Evolutionary conservation across 2,329 filamentous ascomycete genomes (phyloP).

Genomic region (Penicillium sp.): DNA sequence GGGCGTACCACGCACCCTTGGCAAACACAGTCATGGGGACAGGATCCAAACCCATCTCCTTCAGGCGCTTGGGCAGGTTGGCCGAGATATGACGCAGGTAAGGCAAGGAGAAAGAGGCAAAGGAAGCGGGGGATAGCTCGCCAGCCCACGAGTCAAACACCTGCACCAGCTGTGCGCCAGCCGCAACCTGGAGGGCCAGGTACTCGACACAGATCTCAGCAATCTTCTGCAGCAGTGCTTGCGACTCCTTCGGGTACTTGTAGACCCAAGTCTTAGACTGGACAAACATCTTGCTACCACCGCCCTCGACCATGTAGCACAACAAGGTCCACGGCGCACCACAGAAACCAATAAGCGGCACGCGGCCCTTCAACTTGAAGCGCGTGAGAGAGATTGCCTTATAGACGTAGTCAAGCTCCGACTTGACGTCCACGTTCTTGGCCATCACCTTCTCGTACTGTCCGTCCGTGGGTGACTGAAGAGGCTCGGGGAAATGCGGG

Average conservation of each 20-base stretch:
- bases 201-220: constrained; percentile 94
- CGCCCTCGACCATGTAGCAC: constrained; percentile 99
- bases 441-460: constrained; percentile 81
- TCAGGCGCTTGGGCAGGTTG: constrained; percentile 75
- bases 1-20: constrained; percentile 94
- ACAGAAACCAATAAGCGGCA: constrained; percentile 95
- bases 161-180: constrained; percentile 93
- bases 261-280: constrained; percentile 97
- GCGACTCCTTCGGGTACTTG: constrained; percentile 79
- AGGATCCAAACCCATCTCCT: constrained; percentile 73
- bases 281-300: constrained; percentile 92
- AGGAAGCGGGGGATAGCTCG: constrained; percentile 83
- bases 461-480: constrained; percentile 77
- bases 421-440: constrained; percentile 80
- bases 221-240: constrained; percentile 86
- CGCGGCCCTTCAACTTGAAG: constrained; percentile 82
- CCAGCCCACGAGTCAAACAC: constrained; percentile 99
- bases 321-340: constrained; percentile 96
- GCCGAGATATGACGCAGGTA: constrained; percentile 84
- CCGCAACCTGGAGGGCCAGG: constrained; percentile 86
- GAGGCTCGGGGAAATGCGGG: constrained; percentile 87
- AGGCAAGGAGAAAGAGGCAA: constrained; percentile 83
- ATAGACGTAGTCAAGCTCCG: constrained; percentile 92
- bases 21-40: constrained; percentile 99
- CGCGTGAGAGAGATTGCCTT: constrained; percentile 90